Evolutionary conservation across 75 land plant species (phyloP), one percentile per base, ranked within the genome.

Genomic region (Pseudotsuga menziesii): DNA sequence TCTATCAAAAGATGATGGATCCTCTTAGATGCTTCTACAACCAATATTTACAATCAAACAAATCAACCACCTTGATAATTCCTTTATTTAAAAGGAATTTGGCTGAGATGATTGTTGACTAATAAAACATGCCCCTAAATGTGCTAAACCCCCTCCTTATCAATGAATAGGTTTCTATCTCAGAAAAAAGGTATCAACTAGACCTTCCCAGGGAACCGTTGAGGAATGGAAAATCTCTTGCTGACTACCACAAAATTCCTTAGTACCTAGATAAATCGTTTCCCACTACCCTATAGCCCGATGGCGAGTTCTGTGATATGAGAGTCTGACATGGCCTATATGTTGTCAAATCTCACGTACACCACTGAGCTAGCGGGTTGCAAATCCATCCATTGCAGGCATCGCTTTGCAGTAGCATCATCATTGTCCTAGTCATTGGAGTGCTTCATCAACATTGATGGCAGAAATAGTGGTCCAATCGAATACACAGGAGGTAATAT

Each of bases 311-410:
- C 89, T 16, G 2, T 11, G 25, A 80, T 23, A 54, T 88, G 79
- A 25, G 23, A 60, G 41, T 19, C 55, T 26, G 87, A 72, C 7
- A 80, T 29, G 19, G 57, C 44, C 9, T 82, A 73, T 0, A 80
- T 6, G 83, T 91, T 92, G 5, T 92, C 95, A 58, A 92, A 88
- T 82, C 90, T 86, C 19, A 90, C 82, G 66, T 81, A 92, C 4
- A 88, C 29, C 2, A 92, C 88, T 2, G 91, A 87, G 4, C 69
- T 77, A 0, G 82, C 60, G 0, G 82, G 74, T 39, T 83, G 88
- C 9, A 58, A 8, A 64, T 87, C 89, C 7, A 92, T 87, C 94
- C 94, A 92, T 2, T 71, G 12, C 59, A 83, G 41, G 54, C 27
- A 87, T 20, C 48, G 73, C 80, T 76, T 44, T 22, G 44, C 36